Base-by-base conservation (phyloP, 2,329 filamentous ascomycete species). In the Didymellaceae sp. region DNA sequence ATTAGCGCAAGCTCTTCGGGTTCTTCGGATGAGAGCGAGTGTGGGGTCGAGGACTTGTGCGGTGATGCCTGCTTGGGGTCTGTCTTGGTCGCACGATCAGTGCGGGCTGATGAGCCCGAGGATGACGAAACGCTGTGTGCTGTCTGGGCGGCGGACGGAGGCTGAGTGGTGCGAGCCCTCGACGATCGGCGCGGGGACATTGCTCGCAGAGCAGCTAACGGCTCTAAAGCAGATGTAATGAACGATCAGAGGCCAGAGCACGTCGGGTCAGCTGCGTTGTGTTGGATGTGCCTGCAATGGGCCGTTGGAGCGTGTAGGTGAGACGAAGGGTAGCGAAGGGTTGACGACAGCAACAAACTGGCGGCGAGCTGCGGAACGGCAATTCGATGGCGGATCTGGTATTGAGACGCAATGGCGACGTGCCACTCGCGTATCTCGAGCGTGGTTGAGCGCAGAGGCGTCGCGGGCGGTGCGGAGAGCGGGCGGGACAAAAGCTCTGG, bases 101-200 rank as follows among this genome's bases (percentile, higher is more conserved):
- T 82, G 67, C 90, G 89, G 63, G 82, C 83, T 55, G 90, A 92
- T 32, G 89, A 86, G 61, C 77, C 77, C 16, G 81, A 83, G 67
- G 88, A 92, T 32, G 90, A 86, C 41, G 88, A 86, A 57, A 89
- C 91, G 57, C 89, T 90, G 65, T 90, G 87, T 65, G 90, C 86
- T 28, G 65, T 87, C 85, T 76, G 85, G 49, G 62, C 84, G 67
- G 86, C 83, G 66, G 82, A 79, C 7, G 80, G 78, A 66, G 83
- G 83, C 79, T 92, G 89, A 65, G 86, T 86, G 72, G 83, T 85
- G 77, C 90, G 89, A 79, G 91, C 91, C 82, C 93, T 87, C 75
- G 92, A 94, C 70, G 92, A 96, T 74, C 93, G 90, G 77, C 93
- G 88, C 73, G 89, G 90, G 71, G 88, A 82, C 81, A 84, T 84